Evolutionary conservation across 2,329 filamentous ascomycete species (phyloP).

Genomic region (Beauveria caledonica): DNA sequence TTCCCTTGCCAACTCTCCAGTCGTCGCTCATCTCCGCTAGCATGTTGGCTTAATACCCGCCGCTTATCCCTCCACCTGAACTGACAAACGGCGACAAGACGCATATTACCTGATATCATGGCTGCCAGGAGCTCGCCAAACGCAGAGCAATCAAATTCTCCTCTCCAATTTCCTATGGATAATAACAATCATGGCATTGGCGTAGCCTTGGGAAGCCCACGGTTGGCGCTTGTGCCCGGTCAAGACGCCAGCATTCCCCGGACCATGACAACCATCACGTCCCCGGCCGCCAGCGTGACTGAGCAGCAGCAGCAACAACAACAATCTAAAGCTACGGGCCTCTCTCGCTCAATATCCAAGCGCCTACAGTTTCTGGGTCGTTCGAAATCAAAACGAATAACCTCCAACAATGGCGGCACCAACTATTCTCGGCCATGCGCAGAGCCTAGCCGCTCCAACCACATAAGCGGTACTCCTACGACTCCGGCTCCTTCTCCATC

Average conservation of each 20-base stretch:
- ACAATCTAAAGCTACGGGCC: constrained; percentile 4
- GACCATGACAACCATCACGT: constrained; percentile 13
- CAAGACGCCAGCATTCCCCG: constrained; percentile 13
- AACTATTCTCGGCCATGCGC: not conserved
- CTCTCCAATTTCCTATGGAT: not conserved
- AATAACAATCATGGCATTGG: constrained; percentile 47
- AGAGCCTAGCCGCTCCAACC: not conserved
- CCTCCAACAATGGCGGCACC: not conserved
- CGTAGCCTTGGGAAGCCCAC: constrained; percentile 65
- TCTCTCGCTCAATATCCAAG: constrained; percentile 13
- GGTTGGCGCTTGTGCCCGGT: constrained; percentile 28
- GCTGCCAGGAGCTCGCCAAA: not conserved
- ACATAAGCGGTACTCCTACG: not conserved
- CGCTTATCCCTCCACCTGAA: not conserved
- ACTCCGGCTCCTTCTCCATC: not conserved
- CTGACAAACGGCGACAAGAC: not conserved
- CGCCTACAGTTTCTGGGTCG: constrained; percentile 4
- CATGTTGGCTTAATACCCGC: not conserved
- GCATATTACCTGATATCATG: not conserved
- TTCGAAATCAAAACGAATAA: constrained; percentile 6
- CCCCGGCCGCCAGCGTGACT: not conserved
- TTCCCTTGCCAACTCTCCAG: not conserved
- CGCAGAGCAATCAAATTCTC: not conserved
- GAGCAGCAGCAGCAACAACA: not conserved
- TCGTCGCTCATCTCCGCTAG: not conserved